A percentile compares a stretch with the other conserved stretches of the same genome.
phyloP scores from a whole-genome alignment of 306 rosid genomes.

The Quercus aquifolioides region DNA sequence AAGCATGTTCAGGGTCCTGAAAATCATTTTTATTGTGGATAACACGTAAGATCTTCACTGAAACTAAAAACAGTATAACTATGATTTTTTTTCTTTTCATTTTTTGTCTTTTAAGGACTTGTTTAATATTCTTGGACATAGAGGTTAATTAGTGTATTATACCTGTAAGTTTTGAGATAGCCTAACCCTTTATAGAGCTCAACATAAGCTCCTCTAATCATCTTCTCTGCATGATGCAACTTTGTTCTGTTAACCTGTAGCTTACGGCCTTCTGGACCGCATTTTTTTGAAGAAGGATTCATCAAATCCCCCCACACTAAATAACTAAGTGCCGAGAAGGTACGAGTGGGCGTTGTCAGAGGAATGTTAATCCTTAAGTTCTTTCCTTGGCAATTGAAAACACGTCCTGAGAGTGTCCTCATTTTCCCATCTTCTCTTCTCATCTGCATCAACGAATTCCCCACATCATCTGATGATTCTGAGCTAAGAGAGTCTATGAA shows the following conservation, averaged over 20 bases:
- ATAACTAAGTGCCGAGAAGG: slow-evolving; percentile 86
- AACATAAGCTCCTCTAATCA: slow-evolving; percentile 87
- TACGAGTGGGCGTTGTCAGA: slow-evolving; percentile 78
- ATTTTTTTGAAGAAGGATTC: slow-evolving; percentile 72
- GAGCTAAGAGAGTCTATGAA: slow-evolving; percentile 40
- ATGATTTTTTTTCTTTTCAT: not conserved
- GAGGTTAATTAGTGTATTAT: slow-evolving; percentile 1
- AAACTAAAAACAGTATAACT: not conserved
- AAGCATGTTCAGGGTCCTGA: slow-evolving; percentile 92
- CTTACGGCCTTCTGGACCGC: slow-evolving; percentile 55
- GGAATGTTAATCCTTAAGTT: slow-evolving; percentile 88
- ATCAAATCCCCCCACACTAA: slow-evolving; percentile 79
- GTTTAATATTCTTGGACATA: not conserved
- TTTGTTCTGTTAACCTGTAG: slow-evolving; percentile 66
- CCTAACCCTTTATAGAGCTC: slow-evolving; percentile 93
- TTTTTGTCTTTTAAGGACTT: not conserved
- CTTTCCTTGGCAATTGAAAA: slow-evolving; percentile 72
- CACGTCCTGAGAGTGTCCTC: slow-evolving; percentile 57
- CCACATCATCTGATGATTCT: too few species aligned
- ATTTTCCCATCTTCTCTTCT: slow-evolving; percentile 55
- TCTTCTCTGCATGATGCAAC: slow-evolving; percentile 88
- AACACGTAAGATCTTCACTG: slow-evolving; percentile 23
- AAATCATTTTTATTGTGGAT: slow-evolving; percentile 16
- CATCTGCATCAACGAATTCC: slow-evolving; percentile 6
- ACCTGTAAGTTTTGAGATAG: slow-evolving; percentile 90